These are phyloP conservation scores for Ophiostoma quercus DNA, from an alignment of 2,329 filamentous ascomycete species.

Conservation along the genomic window DNA sequence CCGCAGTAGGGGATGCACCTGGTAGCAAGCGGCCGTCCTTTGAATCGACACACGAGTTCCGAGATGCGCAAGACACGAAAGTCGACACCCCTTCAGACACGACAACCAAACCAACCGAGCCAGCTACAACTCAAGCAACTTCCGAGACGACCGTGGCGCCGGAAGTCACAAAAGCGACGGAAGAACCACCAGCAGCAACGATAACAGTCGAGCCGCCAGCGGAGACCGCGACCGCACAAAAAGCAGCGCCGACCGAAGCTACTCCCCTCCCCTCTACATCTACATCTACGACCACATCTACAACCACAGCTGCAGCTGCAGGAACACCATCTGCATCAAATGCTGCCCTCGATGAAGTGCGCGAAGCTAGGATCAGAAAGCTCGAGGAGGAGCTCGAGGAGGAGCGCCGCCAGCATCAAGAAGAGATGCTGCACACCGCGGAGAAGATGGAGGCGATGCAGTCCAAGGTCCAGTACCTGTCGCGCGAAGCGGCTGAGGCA, in stretches of 20 bases:
- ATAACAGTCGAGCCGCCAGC: background rate
- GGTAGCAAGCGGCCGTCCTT: slow-evolving; percentile 22
- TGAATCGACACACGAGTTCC: slow-evolving; percentile 16
- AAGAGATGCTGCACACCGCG: slow-evolving; percentile 76
- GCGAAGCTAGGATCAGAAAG: slow-evolving; percentile 38
- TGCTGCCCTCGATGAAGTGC: slow-evolving; percentile 34
- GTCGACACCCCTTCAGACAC: background rate
- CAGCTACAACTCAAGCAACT: background rate
- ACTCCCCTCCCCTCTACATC: background rate
- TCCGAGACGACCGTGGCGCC: background rate
- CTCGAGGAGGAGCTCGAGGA: slow-evolving; percentile 37
- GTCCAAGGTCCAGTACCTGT: slow-evolving; percentile 82
- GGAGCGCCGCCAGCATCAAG: slow-evolving; percentile 57
- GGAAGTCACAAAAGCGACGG: background rate
- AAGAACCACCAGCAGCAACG: background rate
- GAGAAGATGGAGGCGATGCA: slow-evolving; percentile 91
- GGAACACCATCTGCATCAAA: background rate
- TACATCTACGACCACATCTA: background rate
- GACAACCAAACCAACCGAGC: background rate
- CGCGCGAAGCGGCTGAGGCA: slow-evolving; percentile 69
- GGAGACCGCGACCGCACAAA: background rate
- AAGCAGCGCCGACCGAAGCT: background rate
- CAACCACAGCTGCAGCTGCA: background rate
- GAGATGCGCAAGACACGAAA: background rate
- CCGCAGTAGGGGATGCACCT: slow-evolving; percentile 22